Evolutionary conservation across 352 stramenopile genomes (phyloP).

Genomic region (Phytophthora idaei): DNA sequence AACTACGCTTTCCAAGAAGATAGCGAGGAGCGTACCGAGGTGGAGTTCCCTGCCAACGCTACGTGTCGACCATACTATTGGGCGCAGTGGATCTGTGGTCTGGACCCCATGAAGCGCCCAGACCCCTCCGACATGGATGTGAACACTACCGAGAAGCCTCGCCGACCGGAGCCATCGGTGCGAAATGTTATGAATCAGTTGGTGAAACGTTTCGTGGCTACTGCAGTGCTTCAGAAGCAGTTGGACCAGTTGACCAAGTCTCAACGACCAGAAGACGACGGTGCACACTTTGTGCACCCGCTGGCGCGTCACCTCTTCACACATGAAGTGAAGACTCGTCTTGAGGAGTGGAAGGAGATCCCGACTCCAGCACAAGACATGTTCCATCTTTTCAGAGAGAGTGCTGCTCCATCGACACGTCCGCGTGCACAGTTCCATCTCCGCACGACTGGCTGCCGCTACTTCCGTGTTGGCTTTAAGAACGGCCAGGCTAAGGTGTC

Average conservation of each 20-base stretch:
- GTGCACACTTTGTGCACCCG: constrained; percentile 37
- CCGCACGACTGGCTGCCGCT: constrained; percentile 44
- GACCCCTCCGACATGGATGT: constrained; percentile 5
- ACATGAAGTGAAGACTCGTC: constrained; percentile 46
- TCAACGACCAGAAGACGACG: constrained; percentile 19
- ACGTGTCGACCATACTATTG: constrained; percentile 67
- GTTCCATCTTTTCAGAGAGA: constrained; percentile 52
- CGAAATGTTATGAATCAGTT: constrained; percentile 71
- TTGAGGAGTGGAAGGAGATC: constrained; percentile 62
- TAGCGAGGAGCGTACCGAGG: constrained; percentile 30
- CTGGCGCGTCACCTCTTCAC: constrained; percentile 51
- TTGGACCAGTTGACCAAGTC: constrained; percentile 46
- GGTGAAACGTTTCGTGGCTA: constrained; percentile 54
- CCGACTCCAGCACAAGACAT: constrained; percentile 37
- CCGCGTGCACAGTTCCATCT: constrained; percentile 34
- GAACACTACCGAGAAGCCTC: constrained; percentile 12
- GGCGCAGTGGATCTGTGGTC: constrained; percentile 77
- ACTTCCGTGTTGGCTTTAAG: constrained; percentile 59
- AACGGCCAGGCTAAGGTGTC: constrained; percentile 49
- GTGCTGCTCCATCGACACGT: constrained; percentile 14
- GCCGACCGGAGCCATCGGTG: constrained; percentile 67
- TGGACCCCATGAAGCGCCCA: constrained; percentile 57
- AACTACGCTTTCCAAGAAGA: constrained; percentile 57
- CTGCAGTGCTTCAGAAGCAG: constrained; percentile 53
- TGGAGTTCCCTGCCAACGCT: constrained; percentile 51